A percentile compares a stretch with the other conserved stretches of the same genome.
phyloP scores from a whole-genome alignment of 208 protist species.

The Blechomonas ayalai region DNA sequence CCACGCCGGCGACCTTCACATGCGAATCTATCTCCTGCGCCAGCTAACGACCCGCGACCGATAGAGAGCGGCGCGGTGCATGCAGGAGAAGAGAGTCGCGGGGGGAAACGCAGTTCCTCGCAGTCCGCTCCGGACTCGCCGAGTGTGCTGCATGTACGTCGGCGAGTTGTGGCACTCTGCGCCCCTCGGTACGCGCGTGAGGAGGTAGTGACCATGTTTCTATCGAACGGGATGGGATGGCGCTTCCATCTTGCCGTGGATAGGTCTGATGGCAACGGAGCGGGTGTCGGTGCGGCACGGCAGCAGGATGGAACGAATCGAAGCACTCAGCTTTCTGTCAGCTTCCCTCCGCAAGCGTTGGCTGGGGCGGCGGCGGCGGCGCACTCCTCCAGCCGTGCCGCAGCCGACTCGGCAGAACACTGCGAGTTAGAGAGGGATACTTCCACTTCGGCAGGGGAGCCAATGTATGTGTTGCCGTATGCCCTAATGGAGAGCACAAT shows the following conservation, averaged over 20 bases:
- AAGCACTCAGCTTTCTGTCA: background rate
- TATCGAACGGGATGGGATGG: slow-evolving; percentile 43
- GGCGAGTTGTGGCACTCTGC: slow-evolving; percentile 6
- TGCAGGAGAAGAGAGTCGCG: no score
- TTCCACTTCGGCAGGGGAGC: slow-evolving; percentile 13
- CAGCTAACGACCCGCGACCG: no score
- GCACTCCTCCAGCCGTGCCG: background rate
- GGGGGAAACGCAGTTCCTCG: background rate
- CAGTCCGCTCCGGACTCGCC: background rate
- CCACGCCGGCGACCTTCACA: no score
- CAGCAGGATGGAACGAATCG: background rate
- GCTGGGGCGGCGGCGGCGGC: background rate
- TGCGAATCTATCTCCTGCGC: no score
- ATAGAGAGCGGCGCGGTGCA: no score
- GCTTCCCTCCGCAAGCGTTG: background rate
- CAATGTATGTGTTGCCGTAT: no score
- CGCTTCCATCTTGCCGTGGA: slow-evolving; percentile 31
- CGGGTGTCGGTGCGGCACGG: background rate
- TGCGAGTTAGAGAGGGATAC: background rate
- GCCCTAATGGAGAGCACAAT: slow-evolving; percentile 64
- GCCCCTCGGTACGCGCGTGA: slow-evolving; percentile 24
- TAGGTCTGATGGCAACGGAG: background rate
- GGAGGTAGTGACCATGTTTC: slow-evolving; percentile 44
- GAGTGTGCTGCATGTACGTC: slow-evolving; percentile 6
- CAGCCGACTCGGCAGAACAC: no score